Percentiles rank a stretch among this genome's conserved stretches.
Evolutionary conservation across 2,329 filamentous ascomycete genomes (phyloP).

Genomic region (Beauveria pseudobassiana): DNA sequence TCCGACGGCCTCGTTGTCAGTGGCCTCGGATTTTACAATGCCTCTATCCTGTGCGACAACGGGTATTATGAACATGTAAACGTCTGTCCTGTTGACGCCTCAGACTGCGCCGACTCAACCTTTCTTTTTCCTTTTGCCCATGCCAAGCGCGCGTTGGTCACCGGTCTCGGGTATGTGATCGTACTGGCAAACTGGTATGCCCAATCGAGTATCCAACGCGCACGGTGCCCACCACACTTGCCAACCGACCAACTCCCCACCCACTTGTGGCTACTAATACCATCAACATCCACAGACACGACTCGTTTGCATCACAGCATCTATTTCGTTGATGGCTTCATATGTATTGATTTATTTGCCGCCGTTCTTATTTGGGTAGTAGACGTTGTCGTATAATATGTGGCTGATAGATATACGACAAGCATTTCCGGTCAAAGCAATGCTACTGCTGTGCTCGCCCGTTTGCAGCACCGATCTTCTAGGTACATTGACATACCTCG

Average conservation of each 20-base stretch:
- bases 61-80: neutral
- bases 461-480: neutral
- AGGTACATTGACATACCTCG: neutral
- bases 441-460: too few relatives aligned
- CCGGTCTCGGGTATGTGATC: neutral
- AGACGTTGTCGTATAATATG: neutral
- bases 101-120: neutral
- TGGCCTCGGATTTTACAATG: neutral
- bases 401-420: neutral
- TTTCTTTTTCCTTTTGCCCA: neutral
- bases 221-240: neutral
- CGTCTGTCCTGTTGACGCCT: neutral
- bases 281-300: neutral
- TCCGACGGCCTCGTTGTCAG: neutral
- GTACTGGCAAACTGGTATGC: neutral
- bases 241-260: too few relatives aligned
- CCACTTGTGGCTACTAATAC: too few relatives aligned
- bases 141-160: neutral
- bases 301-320: neutral
- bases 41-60: neutral
- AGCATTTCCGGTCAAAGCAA: neutral
- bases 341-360: neutral
- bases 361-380: neutral
- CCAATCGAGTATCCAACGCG: conserved; percentile 1
- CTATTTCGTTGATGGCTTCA: neutral